These are phyloP conservation scores for Leucogyrophana mollusca DNA, from an alignment of 768 basidiomycete genomes.

Conservation along the genomic window DNA sequence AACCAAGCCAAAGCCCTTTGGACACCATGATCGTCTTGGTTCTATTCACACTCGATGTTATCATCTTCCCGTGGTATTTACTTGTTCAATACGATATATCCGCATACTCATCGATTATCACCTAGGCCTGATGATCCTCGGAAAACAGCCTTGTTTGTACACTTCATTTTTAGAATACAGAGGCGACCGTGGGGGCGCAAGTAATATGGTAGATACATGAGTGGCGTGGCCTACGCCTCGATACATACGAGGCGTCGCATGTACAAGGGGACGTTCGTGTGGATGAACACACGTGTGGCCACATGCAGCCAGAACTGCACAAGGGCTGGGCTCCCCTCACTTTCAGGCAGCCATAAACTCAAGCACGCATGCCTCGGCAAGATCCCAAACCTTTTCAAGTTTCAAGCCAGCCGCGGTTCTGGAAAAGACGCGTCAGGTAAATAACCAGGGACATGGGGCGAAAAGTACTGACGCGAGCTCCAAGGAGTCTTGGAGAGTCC, in stretches of 20 bases:
- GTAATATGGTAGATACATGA: conserved; percentile 2
- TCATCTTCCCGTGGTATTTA: neutral
- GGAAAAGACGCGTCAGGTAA: conserved; percentile 4
- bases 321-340: neutral
- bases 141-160: conserved; percentile 11
- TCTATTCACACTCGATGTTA: neutral
- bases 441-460: neutral
- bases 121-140: no score
- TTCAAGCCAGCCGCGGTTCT: conserved; percentile 24
- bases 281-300: conserved; percentile 13
- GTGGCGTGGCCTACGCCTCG: neutral
- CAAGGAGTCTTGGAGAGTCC: conserved; percentile 26
- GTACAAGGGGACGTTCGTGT: conserved; percentile 4
- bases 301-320: neutral
- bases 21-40: conserved; percentile 15
- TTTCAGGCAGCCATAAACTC: conserved; percentile 22
- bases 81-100: no score
- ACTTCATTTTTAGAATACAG: conserved; percentile 1
- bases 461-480: conserved; percentile 23
- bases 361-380: conserved; percentile 23
- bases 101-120: no score
- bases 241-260: neutral
- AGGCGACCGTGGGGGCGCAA: neutral
- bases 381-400: conserved; percentile 30
- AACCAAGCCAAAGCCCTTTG: conserved; percentile 50